Conservation (phyloP, 2,329 filamentous ascomycete genomes). For the Aspergillus ochraceoroseus region DNA sequence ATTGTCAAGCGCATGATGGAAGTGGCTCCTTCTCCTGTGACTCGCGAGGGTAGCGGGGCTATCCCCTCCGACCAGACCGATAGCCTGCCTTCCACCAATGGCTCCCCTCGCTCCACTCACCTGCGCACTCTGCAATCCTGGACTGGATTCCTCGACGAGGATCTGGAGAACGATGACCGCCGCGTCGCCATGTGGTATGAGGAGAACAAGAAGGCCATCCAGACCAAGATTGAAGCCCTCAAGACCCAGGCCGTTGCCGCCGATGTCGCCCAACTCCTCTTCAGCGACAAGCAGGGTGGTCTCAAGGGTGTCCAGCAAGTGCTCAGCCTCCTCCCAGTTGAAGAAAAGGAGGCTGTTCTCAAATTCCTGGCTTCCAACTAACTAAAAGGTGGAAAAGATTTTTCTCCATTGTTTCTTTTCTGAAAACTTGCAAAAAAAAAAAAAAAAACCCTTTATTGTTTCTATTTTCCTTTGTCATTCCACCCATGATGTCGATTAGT, state of each 20-base stretch:
- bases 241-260: conserved; percentile 68
- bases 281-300: conserved; percentile 62
- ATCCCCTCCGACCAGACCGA: conserved; percentile 38
- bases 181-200: conserved; percentile 94
- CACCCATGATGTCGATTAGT: background rate
- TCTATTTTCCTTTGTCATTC: background rate
- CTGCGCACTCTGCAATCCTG: conserved; percentile 75
- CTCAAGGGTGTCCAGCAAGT: conserved; percentile 84
- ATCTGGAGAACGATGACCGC: conserved; percentile 74
- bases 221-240: conserved; percentile 76
- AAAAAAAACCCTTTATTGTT: conserved; percentile 1
- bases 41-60: conserved; percentile 39
- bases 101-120: conserved; percentile 58
- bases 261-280: conserved; percentile 65
- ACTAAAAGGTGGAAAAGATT: background rate
- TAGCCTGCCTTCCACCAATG: conserved; percentile 28
- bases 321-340: conserved; percentile 77
- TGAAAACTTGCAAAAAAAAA: too few species aligned
- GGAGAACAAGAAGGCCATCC: conserved; percentile 78
- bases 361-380: conserved; percentile 44
- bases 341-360: conserved; percentile 80
- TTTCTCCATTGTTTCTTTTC: conserved; percentile 7
- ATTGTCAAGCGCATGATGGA: conserved; percentile 80
- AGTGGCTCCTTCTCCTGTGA: conserved; percentile 39
- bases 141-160: conserved; percentile 62